These are phyloP conservation scores for Chimonanthus salicifolius DNA, from an alignment of 164 flowering plant genomes.

Conservation along the genomic window DNA sequence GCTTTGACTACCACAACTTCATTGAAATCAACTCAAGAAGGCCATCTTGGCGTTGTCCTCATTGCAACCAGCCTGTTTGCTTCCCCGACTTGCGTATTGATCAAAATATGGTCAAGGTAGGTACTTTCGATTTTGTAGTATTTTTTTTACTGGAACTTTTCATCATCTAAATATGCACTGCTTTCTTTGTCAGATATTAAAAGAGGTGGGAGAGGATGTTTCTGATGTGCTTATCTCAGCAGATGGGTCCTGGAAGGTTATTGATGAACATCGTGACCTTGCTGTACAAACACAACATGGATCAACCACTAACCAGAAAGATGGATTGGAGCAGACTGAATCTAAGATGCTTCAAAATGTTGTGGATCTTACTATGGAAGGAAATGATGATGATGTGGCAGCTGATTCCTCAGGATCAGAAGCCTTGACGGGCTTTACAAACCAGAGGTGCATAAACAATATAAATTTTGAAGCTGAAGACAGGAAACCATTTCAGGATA, in stretches of 20 bases:
- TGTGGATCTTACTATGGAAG: conserved; percentile 48
- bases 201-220: conserved; percentile 55
- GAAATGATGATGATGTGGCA: conserved; percentile 26
- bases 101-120: conserved; percentile 63
- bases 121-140: conserved; percentile 13
- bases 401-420: conserved; percentile 4
- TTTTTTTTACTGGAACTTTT: no score
- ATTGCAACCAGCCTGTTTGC: conserved; percentile 67
- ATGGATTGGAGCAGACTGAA: conserved; percentile 19
- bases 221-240: conserved; percentile 52
- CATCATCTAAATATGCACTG: not conserved
- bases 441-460: not conserved
- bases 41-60: conserved; percentile 93
- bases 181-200: conserved; percentile 42
- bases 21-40: conserved; percentile 60
- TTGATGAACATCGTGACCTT: conserved; percentile 26
- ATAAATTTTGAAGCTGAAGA: conserved; percentile 36
- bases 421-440: not conserved
- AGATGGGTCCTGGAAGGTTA: conserved; percentile 75
- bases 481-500: conserved; percentile 39
- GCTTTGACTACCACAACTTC: conserved; percentile 73
- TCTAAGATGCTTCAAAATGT: conserved; percentile 14
- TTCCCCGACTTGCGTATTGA: conserved; percentile 63
- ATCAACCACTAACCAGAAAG: conserved; percentile 13
- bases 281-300: conserved; percentile 18